Evolutionary conservation across 2,329 filamentous ascomycete genomes (phyloP), one percentile per base, ranked within the genome.

Genomic region (Trichophaea hybrida): DNA sequence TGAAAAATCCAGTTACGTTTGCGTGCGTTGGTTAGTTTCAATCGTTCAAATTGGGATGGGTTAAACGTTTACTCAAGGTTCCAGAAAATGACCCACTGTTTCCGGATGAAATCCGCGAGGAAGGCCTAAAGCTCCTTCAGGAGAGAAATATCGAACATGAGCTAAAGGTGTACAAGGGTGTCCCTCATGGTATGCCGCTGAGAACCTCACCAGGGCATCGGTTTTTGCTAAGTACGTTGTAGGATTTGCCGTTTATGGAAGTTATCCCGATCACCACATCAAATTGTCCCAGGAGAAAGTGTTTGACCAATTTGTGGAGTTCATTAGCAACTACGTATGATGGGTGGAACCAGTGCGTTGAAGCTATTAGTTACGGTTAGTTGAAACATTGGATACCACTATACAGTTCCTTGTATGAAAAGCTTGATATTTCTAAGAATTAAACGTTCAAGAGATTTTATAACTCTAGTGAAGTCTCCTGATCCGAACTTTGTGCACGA

Each of bases 181-280:
- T 93, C 8, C 88, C 88, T 3, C 88, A 94, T 70, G 87, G 81
- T 81, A 71, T 74, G 76, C 68, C 55, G 15, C 46, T 44, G 15
- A 43, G 10, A 17, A 33, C 31, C 37, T 1, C 37, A 33, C 33
- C 6, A 55, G 37, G 24, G 44, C 10, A 38, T 5, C 15, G 51
- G 38, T 48, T 24, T 34, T 17, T 52, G 8, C 34, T 40, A 34
- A 59, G 33, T 51, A 43, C 43, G 15, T 33, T n/a, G 31, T 52
- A 83, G 81, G 87, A 6, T 94, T 94, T 69, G 88, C 84, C 1
- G 84, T 91, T 6, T 76, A 87, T 49, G 87, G 88, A 32, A 83
- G 88, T 68, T 93, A 94, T 68, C 77, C 81, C n/a, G 84, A 90
- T 67, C 68, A 74, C 6, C 77, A 80, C 59, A 91, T 93, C 72